Evolutionary conservation across 805 yeast genomes (phyloP).

Genomic region (Monosporozyma unispora): DNA sequence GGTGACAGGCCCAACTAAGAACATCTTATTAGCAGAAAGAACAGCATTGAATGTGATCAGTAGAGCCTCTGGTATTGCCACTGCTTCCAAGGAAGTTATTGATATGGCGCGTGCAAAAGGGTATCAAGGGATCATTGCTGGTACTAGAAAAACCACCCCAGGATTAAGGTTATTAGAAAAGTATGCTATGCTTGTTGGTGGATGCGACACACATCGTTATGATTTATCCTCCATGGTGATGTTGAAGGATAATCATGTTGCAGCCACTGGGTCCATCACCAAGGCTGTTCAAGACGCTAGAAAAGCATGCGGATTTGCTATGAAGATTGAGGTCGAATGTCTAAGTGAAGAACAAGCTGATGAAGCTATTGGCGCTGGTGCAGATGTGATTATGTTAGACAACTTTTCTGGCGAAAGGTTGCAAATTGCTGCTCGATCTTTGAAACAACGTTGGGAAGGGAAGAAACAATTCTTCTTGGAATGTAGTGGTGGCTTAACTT

Average conservation of each 20-base stretch:
- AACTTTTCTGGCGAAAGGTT: conserved; percentile 66
- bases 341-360: conserved; percentile 76
- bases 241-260: conserved; percentile 90
- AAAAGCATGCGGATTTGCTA: conserved; percentile 75
- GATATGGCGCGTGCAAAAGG: conserved; percentile 57
- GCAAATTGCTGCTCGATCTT: conserved; percentile 50
- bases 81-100: conserved; percentile 53
- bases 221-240: conserved; percentile 91
- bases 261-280: conserved; percentile 89
- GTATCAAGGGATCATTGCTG: conserved; percentile 80
- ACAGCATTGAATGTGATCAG: conserved; percentile 75
- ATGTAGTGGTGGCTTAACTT: conserved; percentile 85
- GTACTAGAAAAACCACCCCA: conserved; percentile 96
- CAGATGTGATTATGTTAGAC: conserved; percentile 91
- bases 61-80: conserved; percentile 81
- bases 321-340: conserved; percentile 89
- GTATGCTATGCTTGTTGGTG: conserved; percentile 92
- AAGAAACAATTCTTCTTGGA: conserved; percentile 57
- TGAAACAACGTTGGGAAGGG: conserved; percentile 47
- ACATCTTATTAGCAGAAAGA: conserved; percentile 76
- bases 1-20: conserved; percentile 72
- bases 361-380: conserved; percentile 92
- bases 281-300: conserved; percentile 72
- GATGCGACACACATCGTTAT: conserved; percentile 85
- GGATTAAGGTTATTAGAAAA: conserved; percentile 84